phyloP scores from a whole-genome alignment of 257 asterid species.

The Solanum virginianum region DNA sequence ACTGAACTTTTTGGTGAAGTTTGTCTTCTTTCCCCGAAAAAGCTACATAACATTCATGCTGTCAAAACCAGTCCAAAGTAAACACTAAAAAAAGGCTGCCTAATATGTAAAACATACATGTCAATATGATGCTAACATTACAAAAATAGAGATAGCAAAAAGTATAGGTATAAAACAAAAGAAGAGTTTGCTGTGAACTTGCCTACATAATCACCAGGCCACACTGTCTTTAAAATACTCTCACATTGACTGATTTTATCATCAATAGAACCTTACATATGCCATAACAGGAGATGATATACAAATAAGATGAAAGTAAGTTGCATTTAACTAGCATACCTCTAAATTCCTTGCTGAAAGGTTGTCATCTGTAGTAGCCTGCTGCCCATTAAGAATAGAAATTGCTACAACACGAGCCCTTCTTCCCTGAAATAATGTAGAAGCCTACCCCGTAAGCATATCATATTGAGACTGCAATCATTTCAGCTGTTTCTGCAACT shows the following conservation, averaged over 20 bases:
- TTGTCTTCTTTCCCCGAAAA: not conserved
- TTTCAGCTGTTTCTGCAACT: constrained; percentile 89
- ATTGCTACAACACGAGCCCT: constrained; percentile 90
- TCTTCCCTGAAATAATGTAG: constrained; percentile 89
- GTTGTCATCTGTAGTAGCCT: constrained; percentile 64
- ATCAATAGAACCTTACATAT: not conserved
- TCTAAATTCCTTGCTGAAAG: constrained; percentile 89
- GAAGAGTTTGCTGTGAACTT: not conserved
- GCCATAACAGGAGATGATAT: not conserved
- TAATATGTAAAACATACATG: not conserved
- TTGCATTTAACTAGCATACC: constrained; percentile 26
- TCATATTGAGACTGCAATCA: constrained; percentile 71
- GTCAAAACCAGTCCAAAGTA: not conserved
- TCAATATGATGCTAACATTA: not conserved
- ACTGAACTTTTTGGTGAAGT: not conserved
- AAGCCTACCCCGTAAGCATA: constrained; percentile 82
- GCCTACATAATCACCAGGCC: not conserved
- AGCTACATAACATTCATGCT: not conserved
- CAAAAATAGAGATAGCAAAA: not conserved
- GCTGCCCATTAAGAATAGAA: constrained; percentile 73
- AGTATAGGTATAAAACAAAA: not conserved
- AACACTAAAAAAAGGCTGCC: not conserved
- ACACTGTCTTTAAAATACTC: too few species aligned
- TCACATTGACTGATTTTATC: not conserved
- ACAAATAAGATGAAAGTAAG: not conserved